Evolutionary conservation across 2,329 filamentous ascomycete species (phyloP), one percentile per base, ranked within the genome.

Genomic region (Graphilbum sp.): DNA sequence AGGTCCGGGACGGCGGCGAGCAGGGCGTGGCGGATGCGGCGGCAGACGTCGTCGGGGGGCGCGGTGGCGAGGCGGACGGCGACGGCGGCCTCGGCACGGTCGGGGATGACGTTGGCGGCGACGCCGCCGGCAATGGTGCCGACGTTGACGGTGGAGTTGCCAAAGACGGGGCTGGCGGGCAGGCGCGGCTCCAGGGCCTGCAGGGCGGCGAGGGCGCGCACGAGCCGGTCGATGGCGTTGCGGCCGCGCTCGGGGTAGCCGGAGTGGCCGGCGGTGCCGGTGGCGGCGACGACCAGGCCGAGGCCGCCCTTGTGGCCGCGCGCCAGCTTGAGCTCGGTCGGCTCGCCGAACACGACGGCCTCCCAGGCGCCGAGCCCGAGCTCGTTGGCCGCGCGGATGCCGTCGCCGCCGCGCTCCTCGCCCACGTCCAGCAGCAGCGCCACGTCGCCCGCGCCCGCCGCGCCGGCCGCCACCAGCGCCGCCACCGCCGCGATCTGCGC

Each of bases 321-420:
- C 3, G 31, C 39, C 12, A 40, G 39, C 39, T 35, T 34, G 3
- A 24, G n/a, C 12, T 34, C 20, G 2, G 39, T 40, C 18, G 39
- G 39, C 31, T 40, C 39, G n/a, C 39, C 39, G 12, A 40, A 40
- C 3, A 40, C 10, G 19, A 31, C 39, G 4, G 35, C 32, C 24
- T 37, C 24, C 34, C 31, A 35, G 3, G 35, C 11, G 9, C 31
- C 23, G 20, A n/a, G n/a, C n/a, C 31, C 30, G 3, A 34, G 23
- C 3, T 32, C 16, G 24, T 40, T 37, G 24, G 35, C 39, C 1
- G 34, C 31, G 2, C 31, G 39, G 8, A 40, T 40, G 5, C 39
- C 39, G 18, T 34, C 31, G 8, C 39, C 39, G 17, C 39, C 35
- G 11, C 23, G 15, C 13, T 40, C 39, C 32, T 40, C 39, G 31